phyloP scores from a whole-genome alignment of 192 early-diverging fungal genomes.

The Chytriomyces sp. region DNA sequence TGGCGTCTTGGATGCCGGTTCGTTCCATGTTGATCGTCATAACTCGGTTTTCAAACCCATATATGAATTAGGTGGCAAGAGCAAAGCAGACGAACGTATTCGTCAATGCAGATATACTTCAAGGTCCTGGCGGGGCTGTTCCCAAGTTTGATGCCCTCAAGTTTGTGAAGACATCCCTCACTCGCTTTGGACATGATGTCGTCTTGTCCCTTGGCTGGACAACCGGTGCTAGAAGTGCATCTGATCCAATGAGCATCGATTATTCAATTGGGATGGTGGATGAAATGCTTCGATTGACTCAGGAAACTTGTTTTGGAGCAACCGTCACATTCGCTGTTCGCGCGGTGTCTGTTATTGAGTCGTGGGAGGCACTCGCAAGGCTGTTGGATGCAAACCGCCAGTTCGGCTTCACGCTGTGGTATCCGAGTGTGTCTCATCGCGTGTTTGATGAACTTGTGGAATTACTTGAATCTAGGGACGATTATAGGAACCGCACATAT shows the following conservation, averaged over 20 bases:
- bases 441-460: neutral
- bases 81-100: neutral
- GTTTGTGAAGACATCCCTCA: neutral
- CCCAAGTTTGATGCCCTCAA: neutral
- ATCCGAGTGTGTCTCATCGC: neutral
- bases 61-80: neutral
- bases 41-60: too few relatives aligned
- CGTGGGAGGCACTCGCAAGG: neutral
- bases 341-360: neutral
- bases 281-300: neutral
- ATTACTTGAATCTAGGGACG: neutral
- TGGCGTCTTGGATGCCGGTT: too few relatives aligned
- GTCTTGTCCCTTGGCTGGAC: constrained; percentile 15
- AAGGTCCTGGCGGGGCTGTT: neutral
- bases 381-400: neutral
- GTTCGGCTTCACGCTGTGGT: constrained; percentile 5
- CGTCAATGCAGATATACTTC: constrained; percentile 3
- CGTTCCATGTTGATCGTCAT: too few relatives aligned
- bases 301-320: neutral
- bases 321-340: neutral
- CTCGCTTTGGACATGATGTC: neutral
- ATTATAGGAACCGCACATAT: neutral
- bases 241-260: neutral
- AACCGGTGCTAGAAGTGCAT: constrained; percentile 5
- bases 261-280: constrained; percentile 6